phyloP scores from a whole-genome alignment of 169 alveolate genomes.

The Cryptosporidium tyzzeri region DNA sequence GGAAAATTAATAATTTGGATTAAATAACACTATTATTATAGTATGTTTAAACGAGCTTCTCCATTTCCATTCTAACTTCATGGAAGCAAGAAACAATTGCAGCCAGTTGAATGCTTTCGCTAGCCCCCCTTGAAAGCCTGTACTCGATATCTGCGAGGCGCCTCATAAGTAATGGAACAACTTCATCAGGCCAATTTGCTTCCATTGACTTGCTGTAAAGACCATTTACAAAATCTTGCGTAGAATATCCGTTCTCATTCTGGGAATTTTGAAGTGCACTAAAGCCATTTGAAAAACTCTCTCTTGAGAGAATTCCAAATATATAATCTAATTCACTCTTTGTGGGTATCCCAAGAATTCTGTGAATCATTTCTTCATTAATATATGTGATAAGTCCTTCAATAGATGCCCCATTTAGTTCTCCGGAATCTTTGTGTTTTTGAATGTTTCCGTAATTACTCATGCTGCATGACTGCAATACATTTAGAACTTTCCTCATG shows the following conservation, averaged over 20 bases:
- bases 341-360: conserved; percentile 91
- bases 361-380: conserved; percentile 85
- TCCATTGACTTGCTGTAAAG: conserved; percentile 85
- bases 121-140: conserved; percentile 88
- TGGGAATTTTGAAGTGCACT: conserved; percentile 82
- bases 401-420: conserved; percentile 21
- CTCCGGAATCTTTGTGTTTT: conserved; percentile 8
- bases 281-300: conserved; percentile 84
- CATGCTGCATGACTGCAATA: conserved; percentile 92
- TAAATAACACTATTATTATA: neutral
- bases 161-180: conserved; percentile 82
- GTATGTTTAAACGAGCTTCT: conserved; percentile 36
- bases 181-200: conserved; percentile 87
- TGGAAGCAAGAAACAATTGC: conserved; percentile 86
- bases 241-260: conserved; percentile 87
- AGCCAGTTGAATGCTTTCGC: conserved; percentile 84
- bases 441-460: conserved; percentile 78
- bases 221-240: conserved; percentile 89
- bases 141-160: conserved; percentile 88
- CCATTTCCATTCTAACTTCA: conserved; percentile 86
- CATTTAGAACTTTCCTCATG: conserved; percentile 97
- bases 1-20: neutral
- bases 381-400: conserved; percentile 66
- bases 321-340: conserved; percentile 87
- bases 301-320: conserved; percentile 81